These are phyloP conservation scores for Euphorbia pulcherrima DNA, from an alignment of 345 rosid species.

Conservation along the genomic window DNA sequence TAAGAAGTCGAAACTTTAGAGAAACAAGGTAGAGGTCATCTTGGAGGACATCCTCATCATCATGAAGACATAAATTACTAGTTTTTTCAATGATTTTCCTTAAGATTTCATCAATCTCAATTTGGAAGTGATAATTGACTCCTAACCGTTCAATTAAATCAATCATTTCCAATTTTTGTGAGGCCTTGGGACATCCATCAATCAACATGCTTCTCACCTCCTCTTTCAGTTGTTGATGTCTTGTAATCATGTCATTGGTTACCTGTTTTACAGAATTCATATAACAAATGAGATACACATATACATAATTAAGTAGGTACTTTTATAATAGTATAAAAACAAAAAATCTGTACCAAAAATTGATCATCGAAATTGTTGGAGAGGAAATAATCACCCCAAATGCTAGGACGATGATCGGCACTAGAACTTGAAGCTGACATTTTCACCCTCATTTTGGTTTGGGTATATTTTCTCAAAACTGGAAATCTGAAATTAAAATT, in stretches of 20 bases:
- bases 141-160: constrained; percentile 42
- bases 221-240: constrained; percentile 14
- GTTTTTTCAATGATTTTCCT: constrained; percentile 1
- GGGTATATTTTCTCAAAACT: too few relatives aligned
- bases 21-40: constrained; percentile 9
- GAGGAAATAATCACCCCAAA: constrained; percentile 33
- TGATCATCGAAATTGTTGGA: not conserved
- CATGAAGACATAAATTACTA: not conserved
- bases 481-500: too few relatives aligned
- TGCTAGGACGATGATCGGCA: constrained; percentile 14
- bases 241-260: not conserved
- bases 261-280: not conserved
- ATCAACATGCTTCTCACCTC: constrained; percentile 23
- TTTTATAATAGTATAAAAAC: not conserved
- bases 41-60: too few relatives aligned
- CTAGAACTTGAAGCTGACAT: not conserved
- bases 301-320: not conserved
- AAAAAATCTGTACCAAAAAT: not conserved
- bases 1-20: constrained; percentile 28
- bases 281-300: not conserved
- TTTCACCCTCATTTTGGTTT: not conserved
- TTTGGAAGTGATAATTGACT: constrained; percentile 41
- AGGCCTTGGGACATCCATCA: not conserved
- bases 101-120: constrained; percentile 29
- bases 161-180: constrained; percentile 20